Evolutionary conservation across 768 basidiomycete genomes (phyloP).

Genomic region (Russula compacta): DNA sequence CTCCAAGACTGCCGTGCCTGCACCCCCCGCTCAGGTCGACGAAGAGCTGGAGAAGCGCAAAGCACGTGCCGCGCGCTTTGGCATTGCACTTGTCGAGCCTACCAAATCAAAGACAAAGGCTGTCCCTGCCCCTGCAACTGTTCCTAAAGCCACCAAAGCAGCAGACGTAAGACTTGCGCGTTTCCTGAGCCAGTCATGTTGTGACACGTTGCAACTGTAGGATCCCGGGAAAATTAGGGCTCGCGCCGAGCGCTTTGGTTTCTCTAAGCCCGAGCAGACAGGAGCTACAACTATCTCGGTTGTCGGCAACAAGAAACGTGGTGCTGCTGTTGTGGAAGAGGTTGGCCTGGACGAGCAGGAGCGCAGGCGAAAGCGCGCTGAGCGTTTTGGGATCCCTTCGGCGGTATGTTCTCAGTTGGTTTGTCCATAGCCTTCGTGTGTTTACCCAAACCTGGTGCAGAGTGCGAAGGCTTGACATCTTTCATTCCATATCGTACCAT

Average conservation of each 20-base stretch:
- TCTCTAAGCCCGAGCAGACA: background rate
- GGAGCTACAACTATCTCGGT: background rate
- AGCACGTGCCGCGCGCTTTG: conserved; percentile 61
- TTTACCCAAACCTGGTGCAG: background rate
- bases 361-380: conserved; percentile 17
- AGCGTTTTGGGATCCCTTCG: conserved; percentile 15
- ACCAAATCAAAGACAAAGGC: conserved; percentile 23
- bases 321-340: conserved; percentile 33
- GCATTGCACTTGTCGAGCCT: conserved; percentile 49
- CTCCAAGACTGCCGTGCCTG: background rate
- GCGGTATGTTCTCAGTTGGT: background rate
- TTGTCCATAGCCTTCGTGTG: background rate
- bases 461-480: conserved; percentile 11
- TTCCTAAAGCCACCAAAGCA: conserved; percentile 15
- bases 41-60: conserved; percentile 48
- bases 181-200: background rate
- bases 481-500: background rate
- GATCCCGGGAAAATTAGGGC: conserved; percentile 38
- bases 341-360: conserved; percentile 18
- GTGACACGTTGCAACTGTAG: conserved; percentile 2
- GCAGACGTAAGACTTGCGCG: background rate
- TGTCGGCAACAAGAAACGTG: conserved; percentile 25
- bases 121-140: conserved; percentile 15
- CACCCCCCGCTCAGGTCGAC: conserved; percentile 28
- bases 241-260: conserved; percentile 51